Base-by-base conservation (phyloP, 2,329 filamentous ascomycete genomes). In the Penicillium sclerotigenum region DNA sequence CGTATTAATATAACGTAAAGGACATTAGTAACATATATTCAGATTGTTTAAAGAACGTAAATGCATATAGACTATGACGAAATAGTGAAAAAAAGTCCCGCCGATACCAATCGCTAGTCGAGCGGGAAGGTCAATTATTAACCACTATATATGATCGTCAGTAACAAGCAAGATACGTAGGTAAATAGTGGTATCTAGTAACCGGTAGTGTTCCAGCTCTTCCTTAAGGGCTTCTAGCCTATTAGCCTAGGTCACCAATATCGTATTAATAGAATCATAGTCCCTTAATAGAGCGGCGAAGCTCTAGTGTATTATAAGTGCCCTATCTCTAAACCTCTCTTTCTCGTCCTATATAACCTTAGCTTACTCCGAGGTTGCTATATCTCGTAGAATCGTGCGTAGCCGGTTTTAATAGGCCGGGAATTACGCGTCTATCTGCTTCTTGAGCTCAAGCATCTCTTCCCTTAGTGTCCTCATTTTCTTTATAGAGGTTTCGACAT, bases 401-500 rank as follows among this genome's bases (percentile, higher is more conserved):
- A 41, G 22, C 13, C 14, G 38, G 14, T 10, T 10, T 22, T 26
- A 4, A 18, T 2, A 38, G 13, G 5, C 18, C 18, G 37, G 11
- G 13, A 22, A 14, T 40, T 8, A 6, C 11, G 37, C 13, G 7
- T 24, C 3, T 3, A 22, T 3, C 13, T 22, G 37, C 20, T 40
- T 11, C 5, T 40, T 14, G 20, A 22, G 14, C 22, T 26, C 38
- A 4, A 1, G 5, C 16, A 26, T 5, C 4, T 41, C 8, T 2
- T 18, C 18, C 5, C 8, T 1, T 16, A 7, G 28, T 11, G 3
- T 5, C 2, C 6, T 13, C 1, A 13, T 0, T 13, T 13, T 28
- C 0, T 4, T 5, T 1, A 13, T 2, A 1, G 11, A 18, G 9
- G 5, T 7, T 18, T 29, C 7, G 0, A 42, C 13, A 9, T 45